These are phyloP conservation scores for Brasilioporus rufonigricans DNA, from an alignment of 768 basidiomycete genomes.

Conservation along the genomic window DNA sequence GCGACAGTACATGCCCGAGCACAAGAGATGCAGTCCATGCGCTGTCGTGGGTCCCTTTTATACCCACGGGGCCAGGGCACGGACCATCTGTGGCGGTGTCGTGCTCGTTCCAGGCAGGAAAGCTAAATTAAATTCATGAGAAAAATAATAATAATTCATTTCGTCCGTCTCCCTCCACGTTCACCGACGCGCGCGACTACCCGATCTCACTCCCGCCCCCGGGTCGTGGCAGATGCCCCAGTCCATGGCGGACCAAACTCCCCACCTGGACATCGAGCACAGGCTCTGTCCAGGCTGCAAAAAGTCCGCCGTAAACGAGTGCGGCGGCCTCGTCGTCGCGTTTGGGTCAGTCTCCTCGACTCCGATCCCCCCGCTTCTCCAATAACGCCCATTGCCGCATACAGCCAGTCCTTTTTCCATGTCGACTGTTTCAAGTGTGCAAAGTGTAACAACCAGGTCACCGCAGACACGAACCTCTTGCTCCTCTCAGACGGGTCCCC, in stretches of 20 bases:
- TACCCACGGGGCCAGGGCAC: constrained; percentile 5
- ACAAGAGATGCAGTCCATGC: constrained; percentile 93
- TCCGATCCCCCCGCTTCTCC: not conserved
- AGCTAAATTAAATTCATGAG: no score
- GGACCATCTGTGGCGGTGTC: constrained; percentile 20
- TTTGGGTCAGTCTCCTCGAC: constrained; percentile 70
- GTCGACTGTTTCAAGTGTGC: constrained; percentile 96
- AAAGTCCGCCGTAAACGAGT: constrained; percentile 73
- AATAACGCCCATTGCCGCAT: constrained; percentile 6
- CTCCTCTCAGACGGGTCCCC: constrained; percentile 97
- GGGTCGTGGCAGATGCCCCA: no score
- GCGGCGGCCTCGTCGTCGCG: constrained; percentile 87
- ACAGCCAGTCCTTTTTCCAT: constrained; percentile 91
- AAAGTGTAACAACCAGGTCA: constrained; percentile 90
- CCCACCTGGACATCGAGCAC: constrained; percentile 42
- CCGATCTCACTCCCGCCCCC: no score
- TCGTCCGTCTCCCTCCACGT: no score
- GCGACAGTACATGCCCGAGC: constrained; percentile 94
- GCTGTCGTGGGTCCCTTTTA: no score
- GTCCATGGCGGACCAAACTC: constrained; percentile 15
- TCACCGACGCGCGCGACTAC: no score
- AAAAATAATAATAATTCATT: no score
- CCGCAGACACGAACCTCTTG: constrained; percentile 95
- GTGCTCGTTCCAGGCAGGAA: no score
- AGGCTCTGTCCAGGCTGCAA: constrained; percentile 82